Evolutionary conservation across 805 yeast species (phyloP).

Genomic region (Zygosaccharomyces gambellarensis): DNA sequence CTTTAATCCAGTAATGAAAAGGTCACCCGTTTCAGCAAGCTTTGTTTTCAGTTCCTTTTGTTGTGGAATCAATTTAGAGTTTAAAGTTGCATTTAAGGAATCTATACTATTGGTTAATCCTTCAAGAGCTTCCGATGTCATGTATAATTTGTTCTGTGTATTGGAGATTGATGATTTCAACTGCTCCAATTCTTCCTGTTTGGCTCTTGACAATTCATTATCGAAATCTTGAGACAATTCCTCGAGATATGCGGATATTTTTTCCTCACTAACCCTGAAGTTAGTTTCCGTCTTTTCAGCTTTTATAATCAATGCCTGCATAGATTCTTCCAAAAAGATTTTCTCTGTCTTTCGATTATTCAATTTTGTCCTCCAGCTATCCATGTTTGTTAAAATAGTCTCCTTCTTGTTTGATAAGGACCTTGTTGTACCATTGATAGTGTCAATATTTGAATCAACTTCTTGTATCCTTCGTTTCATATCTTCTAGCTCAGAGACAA

Average conservation of each 20-base stretch:
- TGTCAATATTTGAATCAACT: slow-evolving; percentile 51
- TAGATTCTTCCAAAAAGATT: slow-evolving; percentile 42
- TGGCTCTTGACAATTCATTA: slow-evolving; percentile 47
- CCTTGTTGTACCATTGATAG: slow-evolving; percentile 43
- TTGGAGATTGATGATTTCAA: slow-evolving; percentile 39
- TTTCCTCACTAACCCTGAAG: slow-evolving; percentile 36
- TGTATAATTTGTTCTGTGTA: slow-evolving; percentile 45
- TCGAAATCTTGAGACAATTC: slow-evolving; percentile 56
- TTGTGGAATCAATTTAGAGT: slow-evolving; percentile 55
- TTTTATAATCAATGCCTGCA: slow-evolving; percentile 31
- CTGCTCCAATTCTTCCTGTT: slow-evolving; percentile 41
- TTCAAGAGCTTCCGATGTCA: slow-evolving; percentile 22
- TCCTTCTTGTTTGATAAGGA: slow-evolving; percentile 40
- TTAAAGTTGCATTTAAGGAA: slow-evolving; percentile 49
- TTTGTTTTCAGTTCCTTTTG: slow-evolving; percentile 36
- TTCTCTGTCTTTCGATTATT: slow-evolving; percentile 41
- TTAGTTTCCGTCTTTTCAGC: slow-evolving; percentile 35
- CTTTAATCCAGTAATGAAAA: slow-evolving; percentile 12
- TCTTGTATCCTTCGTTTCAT: slow-evolving; percentile 39
- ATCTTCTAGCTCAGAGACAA: slow-evolving; percentile 39
- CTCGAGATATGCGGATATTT: slow-evolving; percentile 39
- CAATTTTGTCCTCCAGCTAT: slow-evolving; percentile 41
- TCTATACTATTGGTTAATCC: slow-evolving; percentile 24
- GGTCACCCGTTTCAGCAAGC: slow-evolving; percentile 15
- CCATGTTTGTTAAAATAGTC: slow-evolving; percentile 38